phyloP scores from a whole-genome alignment of 2,329 filamentous ascomycete species.

The Hypoxylon sp. region DNA sequence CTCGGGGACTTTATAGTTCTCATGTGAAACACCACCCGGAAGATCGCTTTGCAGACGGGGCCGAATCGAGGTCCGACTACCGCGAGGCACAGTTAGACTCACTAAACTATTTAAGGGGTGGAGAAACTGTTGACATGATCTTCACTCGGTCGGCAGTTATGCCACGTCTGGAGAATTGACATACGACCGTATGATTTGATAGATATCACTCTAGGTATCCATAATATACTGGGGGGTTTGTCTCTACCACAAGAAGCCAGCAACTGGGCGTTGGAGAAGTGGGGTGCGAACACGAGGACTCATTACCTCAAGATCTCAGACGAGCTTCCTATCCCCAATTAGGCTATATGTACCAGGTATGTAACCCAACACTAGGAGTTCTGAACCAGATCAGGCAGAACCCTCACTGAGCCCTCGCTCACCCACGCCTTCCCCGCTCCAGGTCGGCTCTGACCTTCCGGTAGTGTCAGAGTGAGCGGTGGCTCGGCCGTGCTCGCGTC shows the following conservation, averaged over 20 bases:
- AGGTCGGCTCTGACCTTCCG: conserved; percentile 54
- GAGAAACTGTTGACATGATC: conserved; percentile 24
- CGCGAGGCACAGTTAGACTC: conserved; percentile 16
- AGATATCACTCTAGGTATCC: conserved; percentile 9
- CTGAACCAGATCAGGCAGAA: conserved; percentile 56
- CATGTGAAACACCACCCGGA: conserved; percentile 30
- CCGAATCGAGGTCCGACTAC: conserved; percentile 31
- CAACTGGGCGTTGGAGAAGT: conserved; percentile 40
- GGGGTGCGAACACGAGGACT: conserved; percentile 28
- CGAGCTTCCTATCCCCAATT: conserved; percentile 40
- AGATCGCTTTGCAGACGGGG: conserved; percentile 6
- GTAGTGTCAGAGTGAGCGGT: conserved; percentile 58
- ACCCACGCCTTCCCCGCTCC: conserved; percentile 51
- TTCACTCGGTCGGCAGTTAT: conserved; percentile 39
- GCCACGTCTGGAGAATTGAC: conserved; percentile 10
- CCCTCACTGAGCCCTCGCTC: conserved; percentile 53
- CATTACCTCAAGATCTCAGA: conserved; percentile 41
- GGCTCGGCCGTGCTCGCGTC: conserved; percentile 57
- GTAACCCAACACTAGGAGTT: conserved; percentile 44
- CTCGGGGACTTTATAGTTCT: conserved; percentile 16
- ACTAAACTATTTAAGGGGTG: conserved; percentile 28
- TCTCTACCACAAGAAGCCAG: conserved; percentile 9
- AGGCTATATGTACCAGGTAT: conserved; percentile 46
- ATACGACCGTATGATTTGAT: conserved; percentile 27
- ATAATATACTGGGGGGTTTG: conserved; percentile 1